These are phyloP conservation scores for Pleurotus sapidus DNA, from an alignment of 768 basidiomycete species.

Conservation along the genomic window DNA sequence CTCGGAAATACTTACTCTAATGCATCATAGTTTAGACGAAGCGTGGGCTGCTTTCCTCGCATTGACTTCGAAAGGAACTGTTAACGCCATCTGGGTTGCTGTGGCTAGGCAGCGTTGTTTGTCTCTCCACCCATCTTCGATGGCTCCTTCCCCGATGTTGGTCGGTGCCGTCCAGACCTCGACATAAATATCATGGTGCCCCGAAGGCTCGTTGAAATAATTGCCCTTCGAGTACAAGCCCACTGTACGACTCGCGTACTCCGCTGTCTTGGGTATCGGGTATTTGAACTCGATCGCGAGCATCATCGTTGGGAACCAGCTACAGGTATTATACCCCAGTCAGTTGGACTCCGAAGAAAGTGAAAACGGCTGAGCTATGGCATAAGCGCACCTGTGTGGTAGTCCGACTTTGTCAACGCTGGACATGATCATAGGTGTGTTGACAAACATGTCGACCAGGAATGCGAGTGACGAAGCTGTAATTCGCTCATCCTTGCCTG, in stretches of 20 bases:
- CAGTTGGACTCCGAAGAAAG: slow-evolving; percentile 4
- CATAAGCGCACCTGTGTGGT: slow-evolving; percentile 23
- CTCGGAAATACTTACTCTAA: no score
- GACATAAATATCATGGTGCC: slow-evolving; percentile 54
- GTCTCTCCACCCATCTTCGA: slow-evolving; percentile 52
- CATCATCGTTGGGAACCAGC: slow-evolving; percentile 65
- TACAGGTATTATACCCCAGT: slow-evolving; percentile 14
- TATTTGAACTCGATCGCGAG: slow-evolving; percentile 63
- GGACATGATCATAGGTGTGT: slow-evolving; percentile 46
- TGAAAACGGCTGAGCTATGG: background rate
- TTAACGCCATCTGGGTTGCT: slow-evolving; percentile 59
- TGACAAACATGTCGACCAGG: slow-evolving; percentile 52
- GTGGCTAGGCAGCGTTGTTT: slow-evolving; percentile 61
- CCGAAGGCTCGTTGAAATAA: slow-evolving; percentile 52
- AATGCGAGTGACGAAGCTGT: slow-evolving; percentile 49
- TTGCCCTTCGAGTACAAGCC: slow-evolving; percentile 51
- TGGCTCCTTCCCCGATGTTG: slow-evolving; percentile 43
- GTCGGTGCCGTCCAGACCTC: slow-evolving; percentile 69
- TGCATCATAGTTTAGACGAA: background rate
- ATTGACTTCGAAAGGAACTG: slow-evolving; percentile 41
- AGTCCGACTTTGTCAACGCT: slow-evolving; percentile 37
- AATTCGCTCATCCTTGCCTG: slow-evolving; percentile 37
- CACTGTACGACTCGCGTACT: slow-evolving; percentile 49
- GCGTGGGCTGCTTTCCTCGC: slow-evolving; percentile 20
- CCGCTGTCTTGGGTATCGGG: slow-evolving; percentile 44